A percentile compares a stretch with the other conserved stretches of the same genome.
Conservation (phyloP, 257 asterid species). For the Nyctanthes arbortristis region DNA sequence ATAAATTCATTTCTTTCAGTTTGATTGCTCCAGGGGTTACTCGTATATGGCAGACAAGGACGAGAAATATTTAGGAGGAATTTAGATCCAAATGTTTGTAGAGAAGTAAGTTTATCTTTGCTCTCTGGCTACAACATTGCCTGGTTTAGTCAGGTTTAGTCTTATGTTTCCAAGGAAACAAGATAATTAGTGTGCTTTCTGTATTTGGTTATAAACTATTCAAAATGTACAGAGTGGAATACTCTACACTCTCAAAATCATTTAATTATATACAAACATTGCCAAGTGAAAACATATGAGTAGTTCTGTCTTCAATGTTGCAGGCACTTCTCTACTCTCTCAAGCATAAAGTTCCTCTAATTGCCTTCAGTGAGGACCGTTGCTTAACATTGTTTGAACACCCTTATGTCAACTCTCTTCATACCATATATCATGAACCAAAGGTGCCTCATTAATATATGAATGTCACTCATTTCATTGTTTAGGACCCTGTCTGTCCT, state of each 20-base stretch:
- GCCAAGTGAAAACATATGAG: constrained; percentile 2
- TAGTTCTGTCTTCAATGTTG: constrained; percentile 13
- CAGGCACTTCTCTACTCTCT: constrained; percentile 89
- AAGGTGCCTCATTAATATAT: constrained; percentile 50
- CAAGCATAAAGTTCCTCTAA: constrained; percentile 72
- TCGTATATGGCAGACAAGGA: constrained; percentile 93
- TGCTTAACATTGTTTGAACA: constrained; percentile 88
- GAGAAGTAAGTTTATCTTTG: constrained; percentile 58
- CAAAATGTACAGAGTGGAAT: not conserved
- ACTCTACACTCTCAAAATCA: not conserved
- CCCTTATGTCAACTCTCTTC: constrained; percentile 86
- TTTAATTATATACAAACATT: not conserved
- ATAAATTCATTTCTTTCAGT: constrained; percentile 10
- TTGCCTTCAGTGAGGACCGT: constrained; percentile 81
- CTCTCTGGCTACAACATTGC: constrained; percentile 6
- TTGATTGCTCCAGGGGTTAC: constrained; percentile 75
- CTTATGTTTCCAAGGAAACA: not conserved
- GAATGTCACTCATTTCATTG: constrained; percentile 10
- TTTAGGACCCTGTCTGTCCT: constrained; percentile 18
- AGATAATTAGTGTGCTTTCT: not conserved
- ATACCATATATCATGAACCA: constrained; percentile 90
- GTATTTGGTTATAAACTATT: not conserved
- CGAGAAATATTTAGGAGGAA: constrained; percentile 82
- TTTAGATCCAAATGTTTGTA: constrained; percentile 72
- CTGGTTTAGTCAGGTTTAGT: constrained; percentile 17